Percentiles rank a stretch among this genome's conserved stretches.
Conservation (phyloP, 257 asterid genomes). For the Gentiana dahurica region DNA sequence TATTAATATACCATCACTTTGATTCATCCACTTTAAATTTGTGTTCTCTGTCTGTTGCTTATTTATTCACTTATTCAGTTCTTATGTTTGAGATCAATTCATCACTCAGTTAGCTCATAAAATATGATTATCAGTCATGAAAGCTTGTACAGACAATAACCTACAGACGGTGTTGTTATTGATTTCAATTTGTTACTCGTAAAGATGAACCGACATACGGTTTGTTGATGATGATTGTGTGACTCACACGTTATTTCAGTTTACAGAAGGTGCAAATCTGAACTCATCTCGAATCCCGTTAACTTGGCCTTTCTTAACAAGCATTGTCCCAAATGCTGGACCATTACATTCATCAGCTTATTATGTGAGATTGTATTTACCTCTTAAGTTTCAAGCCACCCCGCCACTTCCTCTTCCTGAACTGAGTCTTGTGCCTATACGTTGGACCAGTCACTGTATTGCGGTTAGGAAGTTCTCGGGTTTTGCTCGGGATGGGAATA, state of each 20-base stretch:
- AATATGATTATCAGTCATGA: too few relatives aligned
- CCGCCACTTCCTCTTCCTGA: slow-evolving; percentile 81
- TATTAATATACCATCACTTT: too few relatives aligned
- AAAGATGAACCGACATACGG: too few relatives aligned
- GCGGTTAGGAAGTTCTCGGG: slow-evolving; percentile 78
- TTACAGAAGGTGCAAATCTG: slow-evolving; percentile 73
- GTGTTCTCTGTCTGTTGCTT: too few relatives aligned
- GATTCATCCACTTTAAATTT: too few relatives aligned
- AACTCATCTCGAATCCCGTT: slow-evolving; percentile 56
- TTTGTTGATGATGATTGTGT: background rate
- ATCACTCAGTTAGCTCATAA: too few relatives aligned
- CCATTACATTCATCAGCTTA: slow-evolving; percentile 80
- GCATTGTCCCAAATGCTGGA: slow-evolving; percentile 76
- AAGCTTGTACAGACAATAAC: too few relatives aligned
- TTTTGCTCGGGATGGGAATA: slow-evolving; percentile 61
- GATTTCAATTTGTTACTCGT: too few relatives aligned
- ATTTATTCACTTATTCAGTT: too few relatives aligned
- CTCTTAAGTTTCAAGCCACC: slow-evolving; percentile 39
- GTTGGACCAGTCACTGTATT: slow-evolving; percentile 51
- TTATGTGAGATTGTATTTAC: slow-evolving; percentile 45
- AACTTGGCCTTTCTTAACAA: slow-evolving; percentile 70
- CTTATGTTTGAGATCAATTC: too few relatives aligned
- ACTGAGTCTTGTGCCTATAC: slow-evolving; percentile 49
- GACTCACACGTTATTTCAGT: slow-evolving; percentile 54
- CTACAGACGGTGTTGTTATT: too few relatives aligned